phyloP scores from a whole-genome alignment of 306 rosid genomes.

The Lathyrus sativus region DNA sequence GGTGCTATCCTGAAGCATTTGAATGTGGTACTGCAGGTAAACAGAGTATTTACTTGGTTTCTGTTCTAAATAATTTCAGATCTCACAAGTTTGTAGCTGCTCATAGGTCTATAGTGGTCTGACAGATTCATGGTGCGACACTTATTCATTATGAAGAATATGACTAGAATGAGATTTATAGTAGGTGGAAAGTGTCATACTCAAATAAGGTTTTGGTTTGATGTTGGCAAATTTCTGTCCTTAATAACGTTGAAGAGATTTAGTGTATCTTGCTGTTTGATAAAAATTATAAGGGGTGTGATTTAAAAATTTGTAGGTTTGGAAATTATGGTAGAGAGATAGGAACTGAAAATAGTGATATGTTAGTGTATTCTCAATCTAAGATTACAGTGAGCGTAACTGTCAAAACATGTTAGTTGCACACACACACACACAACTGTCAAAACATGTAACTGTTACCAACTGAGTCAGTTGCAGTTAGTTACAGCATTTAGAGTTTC shows the following conservation, averaged over 20 bases:
- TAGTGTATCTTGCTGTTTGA: no score
- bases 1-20: conserved; percentile 77
- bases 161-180: conserved; percentile 25
- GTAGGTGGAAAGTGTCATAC: not conserved
- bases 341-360: not conserved
- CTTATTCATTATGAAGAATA: conserved; percentile 18
- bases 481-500: not conserved
- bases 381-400: not conserved
- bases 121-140: conserved; percentile 17
- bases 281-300: conserved; percentile 25
- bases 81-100: conserved; percentile 31
- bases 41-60: conserved; percentile 61
- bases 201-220: conserved; percentile 29
- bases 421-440: not conserved
- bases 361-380: not conserved
- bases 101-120: conserved; percentile 17
- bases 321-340: not conserved
- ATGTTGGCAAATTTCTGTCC: conserved; percentile 23
- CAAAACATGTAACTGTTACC: not conserved
- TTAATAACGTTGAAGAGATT: conserved; percentile 16
- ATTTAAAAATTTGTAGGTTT: conserved; percentile 12
- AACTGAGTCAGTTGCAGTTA: not conserved
- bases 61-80: conserved; percentile 33
- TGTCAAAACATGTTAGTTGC: not conserved
- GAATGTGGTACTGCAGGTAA: conserved; percentile 74